Percentiles rank a stretch among this genome's conserved stretches.
These are phyloP conservation scores for Calonectria henricotiae DNA, from an alignment of 2,329 filamentous ascomycete species.

Conservation along the genomic window DNA sequence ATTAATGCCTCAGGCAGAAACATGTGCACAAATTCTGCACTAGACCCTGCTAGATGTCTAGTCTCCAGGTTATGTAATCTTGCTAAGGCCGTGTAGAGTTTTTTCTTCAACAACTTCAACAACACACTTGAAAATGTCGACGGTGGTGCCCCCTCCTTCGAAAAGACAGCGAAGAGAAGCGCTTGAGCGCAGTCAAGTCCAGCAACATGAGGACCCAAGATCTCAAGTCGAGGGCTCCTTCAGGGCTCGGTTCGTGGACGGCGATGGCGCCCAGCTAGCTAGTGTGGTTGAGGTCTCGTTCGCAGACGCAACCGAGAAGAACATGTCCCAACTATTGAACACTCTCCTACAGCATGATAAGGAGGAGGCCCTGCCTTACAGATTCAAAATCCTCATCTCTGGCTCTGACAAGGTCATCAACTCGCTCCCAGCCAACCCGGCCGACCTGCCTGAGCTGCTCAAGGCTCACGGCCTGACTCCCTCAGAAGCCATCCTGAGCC, in stretches of 20 bases:
- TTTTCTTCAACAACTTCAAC: conserved; percentile 5
- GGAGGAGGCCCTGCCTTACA: conserved; percentile 9
- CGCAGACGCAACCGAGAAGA: conserved; percentile 18
- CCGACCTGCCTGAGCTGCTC: conserved; percentile 14
- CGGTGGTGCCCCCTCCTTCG: conserved; percentile 12
- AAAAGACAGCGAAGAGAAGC: conserved; percentile 19
- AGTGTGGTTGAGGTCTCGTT: conserved; percentile 21
- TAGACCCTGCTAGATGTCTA: no score
- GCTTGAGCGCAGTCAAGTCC: conserved; percentile 14
- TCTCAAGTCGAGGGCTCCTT: conserved; percentile 12
- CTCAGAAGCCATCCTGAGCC: conserved; percentile 13
- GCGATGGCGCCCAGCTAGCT: conserved; percentile 10
- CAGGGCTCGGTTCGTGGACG: conserved; percentile 16
- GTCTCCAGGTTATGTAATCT: conserved; percentile 13
- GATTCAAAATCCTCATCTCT: conserved; percentile 22
- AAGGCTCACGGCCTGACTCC: conserved; percentile 8
- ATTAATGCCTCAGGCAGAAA: no score
- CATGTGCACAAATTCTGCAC: no score
- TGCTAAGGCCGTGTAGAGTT: conserved; percentile 7
- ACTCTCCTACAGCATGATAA: conserved; percentile 13
- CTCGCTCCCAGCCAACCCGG: conserved; percentile 6
- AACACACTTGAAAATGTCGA: conserved; percentile 13
- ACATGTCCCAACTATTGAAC: conserved; percentile 24
- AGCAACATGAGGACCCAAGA: conserved; percentile 13
- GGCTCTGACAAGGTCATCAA: conserved; percentile 15